A percentile compares a stretch with the other conserved stretches of the same genome.
Evolutionary conservation across 345 rosid genomes (phyloP).

Genomic region (Ceriops decandra): DNA sequence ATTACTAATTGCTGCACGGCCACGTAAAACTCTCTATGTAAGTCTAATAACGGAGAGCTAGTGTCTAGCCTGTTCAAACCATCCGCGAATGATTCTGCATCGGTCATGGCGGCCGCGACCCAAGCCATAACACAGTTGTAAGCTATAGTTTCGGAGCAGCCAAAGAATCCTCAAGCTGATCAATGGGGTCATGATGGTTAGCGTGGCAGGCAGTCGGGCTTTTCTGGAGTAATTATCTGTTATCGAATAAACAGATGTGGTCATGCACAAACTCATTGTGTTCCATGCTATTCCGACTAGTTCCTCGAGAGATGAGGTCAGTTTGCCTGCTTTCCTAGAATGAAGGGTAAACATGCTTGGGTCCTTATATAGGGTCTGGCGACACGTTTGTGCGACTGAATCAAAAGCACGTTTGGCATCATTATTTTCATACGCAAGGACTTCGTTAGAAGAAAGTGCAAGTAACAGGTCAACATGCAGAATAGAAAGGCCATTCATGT

Average conservation of each 20-base stretch:
- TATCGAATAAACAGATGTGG: background rate
- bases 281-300: slow-evolving; percentile 4
- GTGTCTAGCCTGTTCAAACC: slow-evolving; percentile 11
- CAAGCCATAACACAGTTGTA: slow-evolving; percentile 12
- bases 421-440: too few species aligned
- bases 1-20: slow-evolving; percentile 13
- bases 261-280: background rate
- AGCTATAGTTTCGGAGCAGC: slow-evolving; percentile 1
- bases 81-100: slow-evolving; percentile 27
- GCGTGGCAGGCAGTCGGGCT: slow-evolving; percentile 16
- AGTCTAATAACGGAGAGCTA: slow-evolving; percentile 14
- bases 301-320: background rate
- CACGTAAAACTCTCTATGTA: slow-evolving; percentile 12
- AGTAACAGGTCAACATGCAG: too few species aligned
- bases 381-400: slow-evolving; percentile 10
- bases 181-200: slow-evolving; percentile 15
- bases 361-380: slow-evolving; percentile 4
- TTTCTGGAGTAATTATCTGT: slow-evolving; percentile 5
- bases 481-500: too few species aligned
- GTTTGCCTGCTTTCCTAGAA: background rate
- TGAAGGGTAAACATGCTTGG: slow-evolving; percentile 13
- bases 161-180: slow-evolving; percentile 19
- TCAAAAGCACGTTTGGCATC: background rate
- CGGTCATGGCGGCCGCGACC: slow-evolving; percentile 25
- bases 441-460: too few species aligned